A percentile compares a stretch with the other conserved stretches of the same genome.
These are phyloP conservation scores for Aspergillus latus DNA, from an alignment of 2,329 filamentous ascomycete genomes.

Conservation along the genomic window DNA sequence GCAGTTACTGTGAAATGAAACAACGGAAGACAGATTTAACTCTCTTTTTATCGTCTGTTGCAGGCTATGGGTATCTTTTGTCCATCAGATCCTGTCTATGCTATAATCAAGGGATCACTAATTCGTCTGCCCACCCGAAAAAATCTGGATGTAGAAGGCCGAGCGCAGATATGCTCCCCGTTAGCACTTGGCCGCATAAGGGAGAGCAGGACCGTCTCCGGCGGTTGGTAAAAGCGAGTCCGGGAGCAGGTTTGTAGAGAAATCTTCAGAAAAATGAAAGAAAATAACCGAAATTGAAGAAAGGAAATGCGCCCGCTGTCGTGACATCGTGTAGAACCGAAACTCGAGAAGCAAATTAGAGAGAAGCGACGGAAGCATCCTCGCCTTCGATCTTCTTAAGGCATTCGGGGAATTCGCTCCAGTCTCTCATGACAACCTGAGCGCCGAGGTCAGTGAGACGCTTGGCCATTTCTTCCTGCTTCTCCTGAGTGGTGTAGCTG, in stretches of 20 bases:
- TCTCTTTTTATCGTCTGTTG: slow-evolving; percentile 15
- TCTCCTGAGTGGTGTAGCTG: slow-evolving; percentile 62
- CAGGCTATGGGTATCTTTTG: slow-evolving; percentile 16
- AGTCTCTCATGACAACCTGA: slow-evolving; percentile 58
- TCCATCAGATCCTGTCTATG: slow-evolving; percentile 22
- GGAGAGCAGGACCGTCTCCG: not conserved
- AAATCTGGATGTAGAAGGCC: slow-evolving; percentile 5
- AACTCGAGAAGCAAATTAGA: not conserved
- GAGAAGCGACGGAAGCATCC: slow-evolving; percentile 1
- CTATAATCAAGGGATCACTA: slow-evolving; percentile 14
- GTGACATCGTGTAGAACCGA: slow-evolving; percentile 29
- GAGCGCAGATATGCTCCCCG: not conserved
- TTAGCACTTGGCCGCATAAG: not conserved
- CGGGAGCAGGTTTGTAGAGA: not conserved
- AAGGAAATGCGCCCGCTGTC: slow-evolving; percentile 31
- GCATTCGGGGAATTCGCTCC: slow-evolving; percentile 47
- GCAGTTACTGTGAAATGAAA: no score
- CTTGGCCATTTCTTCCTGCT: slow-evolving; percentile 66
- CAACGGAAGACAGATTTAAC: no score
- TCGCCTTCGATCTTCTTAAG: slow-evolving; percentile 43
- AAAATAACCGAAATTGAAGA: slow-evolving; percentile 9
- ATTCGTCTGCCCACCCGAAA: slow-evolving; percentile 17
- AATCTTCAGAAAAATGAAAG: not conserved
- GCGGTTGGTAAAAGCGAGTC: not conserved
- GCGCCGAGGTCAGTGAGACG: slow-evolving; percentile 62